Evolutionary conservation across 1,139 yeast genomes (phyloP).

Genomic region (Lodderomyces theae): DNA sequence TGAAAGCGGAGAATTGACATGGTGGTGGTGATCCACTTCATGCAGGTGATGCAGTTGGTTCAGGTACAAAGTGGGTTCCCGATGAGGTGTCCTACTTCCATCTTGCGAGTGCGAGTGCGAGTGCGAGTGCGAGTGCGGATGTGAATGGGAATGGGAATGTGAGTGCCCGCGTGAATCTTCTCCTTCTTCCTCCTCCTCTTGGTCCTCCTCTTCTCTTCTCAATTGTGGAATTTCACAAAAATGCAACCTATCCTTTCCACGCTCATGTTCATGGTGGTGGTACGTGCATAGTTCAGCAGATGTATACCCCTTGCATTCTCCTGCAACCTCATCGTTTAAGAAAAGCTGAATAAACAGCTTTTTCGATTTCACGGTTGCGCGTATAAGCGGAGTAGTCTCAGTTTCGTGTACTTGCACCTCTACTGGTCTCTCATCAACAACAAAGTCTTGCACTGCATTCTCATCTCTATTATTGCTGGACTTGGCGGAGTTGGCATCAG

Average conservation of each 20-base stretch:
- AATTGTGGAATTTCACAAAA: conserved; percentile 38
- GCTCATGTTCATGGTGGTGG: conserved; percentile 14
- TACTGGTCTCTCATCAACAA: neutral
- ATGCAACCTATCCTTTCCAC: conserved; percentile 23
- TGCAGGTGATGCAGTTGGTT: conserved; percentile 18
- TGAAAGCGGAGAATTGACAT: conserved; percentile 72
- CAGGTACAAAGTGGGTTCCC: neutral
- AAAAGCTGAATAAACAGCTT: conserved; percentile 30
- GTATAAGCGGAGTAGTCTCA: conserved; percentile 36
- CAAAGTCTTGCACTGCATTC: conserved; percentile 1
- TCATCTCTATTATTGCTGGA: neutral
- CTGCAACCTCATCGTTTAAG: conserved; percentile 24
- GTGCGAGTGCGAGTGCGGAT: neutral
- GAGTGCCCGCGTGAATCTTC: too few relatives aligned
- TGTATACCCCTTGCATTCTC: conserved; percentile 55
- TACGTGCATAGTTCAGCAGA: conserved; percentile 40
- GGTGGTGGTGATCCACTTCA: conserved; percentile 67
- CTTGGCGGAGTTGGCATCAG: neutral
- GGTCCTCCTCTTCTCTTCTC: conserved; percentile 2
- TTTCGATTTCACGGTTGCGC: conserved; percentile 12
- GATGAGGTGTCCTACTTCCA: neutral
- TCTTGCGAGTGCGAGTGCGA: too few relatives aligned
- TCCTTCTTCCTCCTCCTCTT: conserved; percentile 3
- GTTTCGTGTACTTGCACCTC: conserved; percentile 59
- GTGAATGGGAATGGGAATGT: too few relatives aligned